Conservation (phyloP, 352 stramenopile species). For the Albugo laibachii region DNA sequence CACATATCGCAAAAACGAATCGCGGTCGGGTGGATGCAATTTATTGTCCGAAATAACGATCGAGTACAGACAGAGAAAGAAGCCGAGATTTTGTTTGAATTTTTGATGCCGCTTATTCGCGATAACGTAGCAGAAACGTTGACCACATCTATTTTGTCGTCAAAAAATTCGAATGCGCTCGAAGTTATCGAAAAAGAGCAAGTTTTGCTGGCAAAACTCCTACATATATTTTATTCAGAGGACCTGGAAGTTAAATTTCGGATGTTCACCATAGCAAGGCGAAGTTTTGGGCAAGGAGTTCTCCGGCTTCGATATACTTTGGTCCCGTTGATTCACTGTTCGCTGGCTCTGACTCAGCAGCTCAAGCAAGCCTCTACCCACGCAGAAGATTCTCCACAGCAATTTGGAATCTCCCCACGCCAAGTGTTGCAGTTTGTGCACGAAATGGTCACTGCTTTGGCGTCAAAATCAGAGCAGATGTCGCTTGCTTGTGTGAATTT, state of each 20-base stretch:
- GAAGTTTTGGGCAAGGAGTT: slow-evolving; percentile 60
- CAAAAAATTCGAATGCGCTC: slow-evolving; percentile 5
- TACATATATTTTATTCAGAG: slow-evolving; percentile 84
- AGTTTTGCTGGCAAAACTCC: slow-evolving; percentile 79
- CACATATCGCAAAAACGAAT: slow-evolving; percentile 25
- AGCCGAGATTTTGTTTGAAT: slow-evolving; percentile 34
- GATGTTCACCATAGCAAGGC: slow-evolving; percentile 42
- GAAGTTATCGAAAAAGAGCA: slow-evolving; percentile 76
- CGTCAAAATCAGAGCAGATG: slow-evolving; percentile 52
- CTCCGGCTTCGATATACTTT: slow-evolving; percentile 83
- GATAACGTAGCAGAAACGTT: slow-evolving; percentile 11
- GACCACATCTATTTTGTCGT: background rate
- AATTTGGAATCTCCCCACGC: slow-evolving; percentile 36
- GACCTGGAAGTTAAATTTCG: slow-evolving; percentile 32
- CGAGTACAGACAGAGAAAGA: slow-evolving; percentile 14
- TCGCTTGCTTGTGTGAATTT: slow-evolving; percentile 77
- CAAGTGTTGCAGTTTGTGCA: slow-evolving; percentile 96
- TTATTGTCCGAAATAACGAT: slow-evolving; percentile 21
- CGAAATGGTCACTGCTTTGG: slow-evolving; percentile 89
- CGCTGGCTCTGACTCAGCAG: slow-evolving; percentile 59
- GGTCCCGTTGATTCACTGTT: slow-evolving; percentile 84
- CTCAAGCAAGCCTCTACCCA: slow-evolving; percentile 7
- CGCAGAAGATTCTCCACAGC: background rate
- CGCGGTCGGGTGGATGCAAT: slow-evolving; percentile 22
- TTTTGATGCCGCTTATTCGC: slow-evolving; percentile 83